Evolutionary conservation across 306 rosid genomes (phyloP).

Genomic region (Pyrus communis): DNA sequence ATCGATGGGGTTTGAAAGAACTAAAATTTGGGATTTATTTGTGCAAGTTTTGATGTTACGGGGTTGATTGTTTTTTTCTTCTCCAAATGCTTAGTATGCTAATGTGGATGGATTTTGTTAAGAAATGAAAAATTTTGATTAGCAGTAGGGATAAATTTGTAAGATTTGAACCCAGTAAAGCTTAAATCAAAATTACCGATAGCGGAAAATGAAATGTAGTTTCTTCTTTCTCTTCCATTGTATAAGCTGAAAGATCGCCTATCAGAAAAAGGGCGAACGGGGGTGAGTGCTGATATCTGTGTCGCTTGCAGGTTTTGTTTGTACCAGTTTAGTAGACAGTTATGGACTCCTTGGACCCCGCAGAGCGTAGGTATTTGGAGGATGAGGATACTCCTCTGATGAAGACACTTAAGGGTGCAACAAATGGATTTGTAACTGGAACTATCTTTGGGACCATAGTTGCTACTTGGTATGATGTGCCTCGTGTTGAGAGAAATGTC

Average conservation of each 20-base stretch:
- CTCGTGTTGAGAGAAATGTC: constrained; percentile 92
- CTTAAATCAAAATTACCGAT: neutral
- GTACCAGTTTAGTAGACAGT: constrained; percentile 20
- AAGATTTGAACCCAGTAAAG: neutral
- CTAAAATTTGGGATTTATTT: neutral
- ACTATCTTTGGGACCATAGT: constrained; percentile 79
- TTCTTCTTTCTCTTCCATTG: neutral
- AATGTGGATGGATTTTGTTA: neutral
- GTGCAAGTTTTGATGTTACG: neutral
- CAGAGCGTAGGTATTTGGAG: constrained; percentile 88
- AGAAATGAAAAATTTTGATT: constrained; percentile 1
- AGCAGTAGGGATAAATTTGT: neutral
- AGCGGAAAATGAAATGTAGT: neutral
- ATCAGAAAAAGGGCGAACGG: neutral
- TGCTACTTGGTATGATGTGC: constrained; percentile 92
- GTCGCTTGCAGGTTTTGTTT: constrained; percentile 4
- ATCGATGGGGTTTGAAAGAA: neutral
- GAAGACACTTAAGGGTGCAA: constrained; percentile 86
- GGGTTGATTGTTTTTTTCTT: neutral
- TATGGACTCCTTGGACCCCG: constrained; percentile 63
- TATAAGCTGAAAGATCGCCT: neutral
- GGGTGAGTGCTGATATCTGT: neutral
- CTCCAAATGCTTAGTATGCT: neutral
- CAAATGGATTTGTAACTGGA: constrained; percentile 73
- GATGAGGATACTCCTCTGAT: constrained; percentile 59